Evolutionary conservation across 306 rosid genomes (phyloP), one percentile per base, ranked within the genome.

Genomic region (Notholithocarpus densiflorus): DNA sequence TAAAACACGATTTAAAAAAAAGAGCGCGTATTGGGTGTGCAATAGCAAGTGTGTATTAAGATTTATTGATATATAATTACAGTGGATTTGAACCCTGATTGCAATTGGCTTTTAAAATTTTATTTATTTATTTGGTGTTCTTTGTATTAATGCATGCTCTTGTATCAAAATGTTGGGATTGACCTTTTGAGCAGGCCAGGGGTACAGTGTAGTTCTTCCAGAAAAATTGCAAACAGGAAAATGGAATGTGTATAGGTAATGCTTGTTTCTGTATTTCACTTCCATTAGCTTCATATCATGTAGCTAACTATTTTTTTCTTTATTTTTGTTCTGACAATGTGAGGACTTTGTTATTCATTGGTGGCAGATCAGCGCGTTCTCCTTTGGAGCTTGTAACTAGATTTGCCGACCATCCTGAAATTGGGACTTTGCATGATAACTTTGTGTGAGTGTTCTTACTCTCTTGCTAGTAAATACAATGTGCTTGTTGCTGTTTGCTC

Each of bases 221-320:
- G 98, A 93, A 92, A 95, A 93, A 87, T 76, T 95, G 86, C 90
- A 88, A 64, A 91, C 94, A 61, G 99, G 99, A 83, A 91, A 93
- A 77, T 95, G 99, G 99, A 93, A 93, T 43, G 99, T 95, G 45
- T 90, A 91, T 85, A 93, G 99, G 99, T 91, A 84, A 85, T 9
- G 21, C 52, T 66, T 32, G 23, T 66, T 32, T 17, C 51, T 66
- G 7, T 32, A 3, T 48, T 32, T 7, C n/a, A 18, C 51, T 32
- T 32, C 23, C 4, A 2, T 34, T 66, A n/a, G 45, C 32, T 29
- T 5, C 21, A 26, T 6, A 3, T 17, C 17, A 29, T 15, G 13
- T 64, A 27, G 20, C 43, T 32, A 20, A 6, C 72, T 69, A 43
- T 73, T 77, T 70, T 70, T 32, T 14, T 2, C 15, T 71, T 74